phyloP scores from a whole-genome alignment of 305 asterid genomes.

The Rubia tinctorum region DNA sequence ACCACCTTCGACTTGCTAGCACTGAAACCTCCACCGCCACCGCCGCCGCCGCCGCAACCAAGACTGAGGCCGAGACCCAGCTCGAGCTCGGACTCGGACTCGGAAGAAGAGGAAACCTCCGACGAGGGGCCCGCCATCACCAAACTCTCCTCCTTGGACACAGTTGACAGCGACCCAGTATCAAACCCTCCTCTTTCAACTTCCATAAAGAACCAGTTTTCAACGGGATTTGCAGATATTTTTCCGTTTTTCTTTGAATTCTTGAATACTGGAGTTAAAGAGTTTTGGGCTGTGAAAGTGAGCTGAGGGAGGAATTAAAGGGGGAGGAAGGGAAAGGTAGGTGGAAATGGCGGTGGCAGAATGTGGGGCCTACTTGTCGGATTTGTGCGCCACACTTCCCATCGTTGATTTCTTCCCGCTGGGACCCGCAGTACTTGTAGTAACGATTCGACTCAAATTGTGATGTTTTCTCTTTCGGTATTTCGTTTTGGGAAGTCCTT shows the following conservation, averaged over 20 bases:
- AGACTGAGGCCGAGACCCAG: conserved; percentile 83
- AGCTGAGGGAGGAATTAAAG: not conserved
- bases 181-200: conserved; percentile 18
- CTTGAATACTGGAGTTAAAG: not conserved
- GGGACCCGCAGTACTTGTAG: conserved; percentile 12
- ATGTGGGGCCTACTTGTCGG: conserved; percentile 15
- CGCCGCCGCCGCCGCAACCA: conserved; percentile 40
- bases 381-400: conserved; percentile 22
- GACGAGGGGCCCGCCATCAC: conserved; percentile 33
- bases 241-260: not conserved
- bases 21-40: conserved; percentile 21
- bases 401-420: conserved; percentile 17
- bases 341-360: conserved; percentile 17
- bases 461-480: not conserved
- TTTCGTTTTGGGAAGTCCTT: not conserved
- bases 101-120: conserved; percentile 49
- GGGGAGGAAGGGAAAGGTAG: conserved; percentile 7
- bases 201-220: conserved; percentile 17
- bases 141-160: conserved; percentile 39
- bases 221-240: not conserved
- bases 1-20: conserved; percentile 25
- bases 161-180: conserved; percentile 36
- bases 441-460: not conserved
- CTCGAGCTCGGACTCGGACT: conserved; percentile 44
- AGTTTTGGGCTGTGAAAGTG: not conserved